Conservation (phyloP, 495 filamentous ascomycete genomes). For the Podospora didyma region DNA sequence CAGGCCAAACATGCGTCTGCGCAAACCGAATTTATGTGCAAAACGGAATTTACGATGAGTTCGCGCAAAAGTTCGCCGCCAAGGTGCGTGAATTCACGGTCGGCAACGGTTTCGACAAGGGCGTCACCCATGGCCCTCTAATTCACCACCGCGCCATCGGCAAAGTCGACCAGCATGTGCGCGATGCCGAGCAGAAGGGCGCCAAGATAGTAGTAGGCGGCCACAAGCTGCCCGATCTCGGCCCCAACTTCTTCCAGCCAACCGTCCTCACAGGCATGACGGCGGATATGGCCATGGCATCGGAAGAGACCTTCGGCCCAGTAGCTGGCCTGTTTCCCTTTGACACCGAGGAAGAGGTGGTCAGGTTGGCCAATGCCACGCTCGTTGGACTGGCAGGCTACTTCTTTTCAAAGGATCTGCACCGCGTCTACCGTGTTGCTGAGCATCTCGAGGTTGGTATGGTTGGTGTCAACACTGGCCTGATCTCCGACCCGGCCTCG, state of each 20-base stretch:
- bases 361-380: conserved; percentile 69
- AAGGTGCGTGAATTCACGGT: conserved; percentile 75
- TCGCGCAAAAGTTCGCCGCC: conserved; percentile 63
- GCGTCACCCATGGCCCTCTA: conserved; percentile 75
- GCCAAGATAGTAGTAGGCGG: conserved; percentile 69
- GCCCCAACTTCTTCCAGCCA: conserved; percentile 75
- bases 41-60: conserved; percentile 71
- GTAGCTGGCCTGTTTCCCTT: conserved; percentile 82
- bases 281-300: conserved; percentile 69
- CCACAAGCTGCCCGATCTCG: conserved; percentile 55
- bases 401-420: conserved; percentile 75
- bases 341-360: conserved; percentile 76
- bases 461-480: conserved; percentile 81
- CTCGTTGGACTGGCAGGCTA: conserved; percentile 83
- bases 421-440: conserved; percentile 69
- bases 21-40: conserved; percentile 87
- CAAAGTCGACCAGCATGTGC: conserved; percentile 76
- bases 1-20: conserved; percentile 88
- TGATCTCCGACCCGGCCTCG: conserved; percentile 76
- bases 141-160: conserved; percentile 70
- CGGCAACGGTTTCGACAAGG: conserved; percentile 67
- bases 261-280: conserved; percentile 82
- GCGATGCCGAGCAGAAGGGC: conserved; percentile 72
- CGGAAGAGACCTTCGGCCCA: conserved; percentile 86
- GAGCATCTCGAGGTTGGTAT: conserved; percentile 87